Percentiles rank a stretch among this genome's conserved stretches.
These are phyloP conservation scores for Spiromastix sp. DNA, from an alignment of 2,329 filamentous ascomycete species.

Conservation along the genomic window DNA sequence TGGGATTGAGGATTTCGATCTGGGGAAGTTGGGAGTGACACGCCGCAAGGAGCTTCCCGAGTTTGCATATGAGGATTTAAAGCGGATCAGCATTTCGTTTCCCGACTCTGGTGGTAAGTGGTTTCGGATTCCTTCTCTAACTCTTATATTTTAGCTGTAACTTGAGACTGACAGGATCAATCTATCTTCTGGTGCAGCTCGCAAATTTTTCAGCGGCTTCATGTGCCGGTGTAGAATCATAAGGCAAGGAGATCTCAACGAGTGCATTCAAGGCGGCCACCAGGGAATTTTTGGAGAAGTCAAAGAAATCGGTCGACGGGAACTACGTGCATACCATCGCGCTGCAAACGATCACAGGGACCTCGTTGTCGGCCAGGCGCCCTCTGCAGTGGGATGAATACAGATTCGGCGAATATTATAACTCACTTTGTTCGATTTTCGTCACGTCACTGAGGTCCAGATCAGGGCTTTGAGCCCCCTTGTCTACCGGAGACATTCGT, in stretches of 20 bases:
- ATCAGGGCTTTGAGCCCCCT: no score
- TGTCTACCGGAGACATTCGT: no score
- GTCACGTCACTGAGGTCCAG: no score
- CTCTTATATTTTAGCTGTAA: no score
- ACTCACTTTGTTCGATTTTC: no score
- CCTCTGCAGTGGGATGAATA: constrained; percentile 1
- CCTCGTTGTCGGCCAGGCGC: constrained; percentile 3
- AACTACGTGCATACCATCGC: constrained; percentile 1
- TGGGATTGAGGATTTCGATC: background rate
- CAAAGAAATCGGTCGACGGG: constrained; percentile 1
- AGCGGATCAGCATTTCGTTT: constrained; percentile 3
- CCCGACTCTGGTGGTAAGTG: background rate
- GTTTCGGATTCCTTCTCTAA: no score
- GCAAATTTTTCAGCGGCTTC: constrained; percentile 1
- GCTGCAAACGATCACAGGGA: background rate
- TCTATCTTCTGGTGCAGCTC: background rate
- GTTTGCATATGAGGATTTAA: background rate
- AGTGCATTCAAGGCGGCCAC: constrained; percentile 1
- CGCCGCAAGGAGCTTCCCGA: constrained; percentile 2
- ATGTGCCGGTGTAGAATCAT: constrained; percentile 1
- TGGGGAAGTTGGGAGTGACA: background rate
- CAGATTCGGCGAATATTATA: no score
- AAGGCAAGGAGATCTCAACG: background rate
- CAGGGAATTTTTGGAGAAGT: constrained; percentile 4
- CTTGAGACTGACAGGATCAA: background rate